These are phyloP conservation scores for Pisolithus orientalis DNA, from an alignment of 768 basidiomycete genomes.

Conservation along the genomic window DNA sequence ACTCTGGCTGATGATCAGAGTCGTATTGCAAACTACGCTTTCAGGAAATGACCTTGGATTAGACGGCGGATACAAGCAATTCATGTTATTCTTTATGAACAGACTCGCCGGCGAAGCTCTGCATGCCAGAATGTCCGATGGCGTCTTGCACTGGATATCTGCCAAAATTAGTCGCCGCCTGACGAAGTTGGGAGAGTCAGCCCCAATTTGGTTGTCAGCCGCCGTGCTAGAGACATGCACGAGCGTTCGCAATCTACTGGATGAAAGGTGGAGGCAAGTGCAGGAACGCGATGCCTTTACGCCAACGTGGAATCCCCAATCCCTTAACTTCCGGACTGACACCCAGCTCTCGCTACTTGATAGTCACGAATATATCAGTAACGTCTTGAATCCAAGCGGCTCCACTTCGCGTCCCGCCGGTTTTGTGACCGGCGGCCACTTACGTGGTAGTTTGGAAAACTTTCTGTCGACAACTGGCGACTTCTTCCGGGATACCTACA, in stretches of 20 bases:
- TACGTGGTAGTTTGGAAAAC: constrained; percentile 12
- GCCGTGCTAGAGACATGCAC: constrained; percentile 9
- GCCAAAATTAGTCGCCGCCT: constrained; percentile 11
- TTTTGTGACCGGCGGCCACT: not conserved
- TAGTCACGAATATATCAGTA: constrained; percentile 23
- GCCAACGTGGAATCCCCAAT: constrained; percentile 17
- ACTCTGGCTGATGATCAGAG: constrained; percentile 20
- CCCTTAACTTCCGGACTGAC: constrained; percentile 25
- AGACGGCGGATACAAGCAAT: constrained; percentile 36
- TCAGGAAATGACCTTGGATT: not conserved
- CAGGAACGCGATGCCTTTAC: constrained; percentile 19
- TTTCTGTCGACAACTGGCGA: constrained; percentile 10
- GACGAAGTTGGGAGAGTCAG: constrained; percentile 3
- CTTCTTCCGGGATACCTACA: constrained; percentile 11
- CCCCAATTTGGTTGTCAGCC: not conserved
- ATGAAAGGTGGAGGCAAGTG: constrained; percentile 30
- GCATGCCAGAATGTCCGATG: constrained; percentile 5
- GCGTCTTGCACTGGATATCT: constrained; percentile 21
- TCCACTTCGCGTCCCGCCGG: constrained; percentile 6
- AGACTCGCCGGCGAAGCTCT: constrained; percentile 17
- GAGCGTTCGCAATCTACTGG: constrained; percentile 12
- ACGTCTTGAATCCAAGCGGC: constrained; percentile 6
- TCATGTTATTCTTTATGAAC: constrained; percentile 35
- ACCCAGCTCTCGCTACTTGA: constrained; percentile 27
- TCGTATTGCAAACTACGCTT: constrained; percentile 1